Conservation (phyloP, 2,329 filamentous ascomycete genomes). For the Sporothrix euskadiensis region DNA sequence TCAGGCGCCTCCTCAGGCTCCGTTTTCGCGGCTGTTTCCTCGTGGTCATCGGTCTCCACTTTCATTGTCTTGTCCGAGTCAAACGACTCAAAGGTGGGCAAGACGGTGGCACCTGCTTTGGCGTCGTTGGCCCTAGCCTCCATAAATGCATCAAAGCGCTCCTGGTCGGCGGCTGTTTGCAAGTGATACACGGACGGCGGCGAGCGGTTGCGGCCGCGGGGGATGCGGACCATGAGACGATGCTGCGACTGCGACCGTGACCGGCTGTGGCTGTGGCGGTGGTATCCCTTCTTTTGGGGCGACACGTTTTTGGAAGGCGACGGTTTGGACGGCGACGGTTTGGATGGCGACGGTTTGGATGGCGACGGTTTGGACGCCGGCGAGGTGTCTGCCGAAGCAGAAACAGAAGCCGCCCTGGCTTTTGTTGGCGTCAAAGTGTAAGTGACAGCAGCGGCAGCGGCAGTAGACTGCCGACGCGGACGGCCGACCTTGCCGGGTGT, state of each 20-base stretch:
- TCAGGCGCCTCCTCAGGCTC: not conserved
- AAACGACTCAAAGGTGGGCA: slow-evolving; percentile 21
- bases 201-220: slow-evolving; percentile 27
- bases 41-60: not conserved
- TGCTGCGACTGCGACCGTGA: not conserved
- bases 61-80: not conserved
- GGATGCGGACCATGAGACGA: slow-evolving; percentile 30
- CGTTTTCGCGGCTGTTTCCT: not conserved
- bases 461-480: slow-evolving; percentile 17
- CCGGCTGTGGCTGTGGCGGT: not conserved
- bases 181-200: slow-evolving; percentile 28
- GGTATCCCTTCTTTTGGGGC: not conserved
- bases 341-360: too few relatives aligned
- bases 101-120: slow-evolving; percentile 12
- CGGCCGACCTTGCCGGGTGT: slow-evolving; percentile 20
- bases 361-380: not conserved
- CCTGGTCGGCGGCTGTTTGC: slow-evolving; percentile 24
- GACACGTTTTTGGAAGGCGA: not conserved
- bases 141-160: slow-evolving; percentile 27
- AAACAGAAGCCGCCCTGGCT: not conserved
- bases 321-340: not conserved
- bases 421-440: not conserved
- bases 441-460: not conserved
- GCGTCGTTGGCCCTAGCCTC: slow-evolving; percentile 21
- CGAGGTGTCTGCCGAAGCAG: not conserved